These are phyloP conservation scores for Aspergillus hiratsukae DNA, from an alignment of 2,329 filamentous ascomycete genomes.

Conservation along the genomic window DNA sequence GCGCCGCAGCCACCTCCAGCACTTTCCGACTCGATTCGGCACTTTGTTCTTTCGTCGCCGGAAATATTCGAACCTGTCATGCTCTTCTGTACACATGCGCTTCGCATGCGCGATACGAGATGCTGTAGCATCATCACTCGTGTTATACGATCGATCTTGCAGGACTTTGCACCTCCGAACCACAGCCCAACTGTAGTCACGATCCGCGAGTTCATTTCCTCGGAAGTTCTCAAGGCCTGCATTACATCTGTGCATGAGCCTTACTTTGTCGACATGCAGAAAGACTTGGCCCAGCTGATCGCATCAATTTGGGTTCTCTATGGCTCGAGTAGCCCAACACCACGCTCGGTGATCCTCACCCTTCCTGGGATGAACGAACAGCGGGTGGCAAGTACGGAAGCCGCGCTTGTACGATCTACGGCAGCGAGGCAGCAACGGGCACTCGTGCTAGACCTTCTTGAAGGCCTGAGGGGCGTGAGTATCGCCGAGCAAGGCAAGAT, in stretches of 20 bases:
- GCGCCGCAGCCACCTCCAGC: slow-evolving; percentile 34
- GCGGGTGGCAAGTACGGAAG: slow-evolving; percentile 63
- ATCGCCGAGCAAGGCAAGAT: slow-evolving; percentile 92
- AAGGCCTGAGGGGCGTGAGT: slow-evolving; percentile 82
- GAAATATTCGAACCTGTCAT: slow-evolving; percentile 82
- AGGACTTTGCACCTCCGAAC: slow-evolving; percentile 61
- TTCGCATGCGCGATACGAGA: slow-evolving; percentile 83
- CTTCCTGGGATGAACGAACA: slow-evolving; percentile 70
- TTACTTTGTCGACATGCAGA: slow-evolving; percentile 95
- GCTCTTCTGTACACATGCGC: slow-evolving; percentile 83
- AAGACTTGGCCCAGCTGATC: slow-evolving; percentile 83
- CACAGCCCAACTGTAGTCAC: slow-evolving; percentile 53
- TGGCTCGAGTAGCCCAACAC: slow-evolving; percentile 63
- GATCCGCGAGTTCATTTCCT: slow-evolving; percentile 85
- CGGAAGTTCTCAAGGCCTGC: slow-evolving; percentile 82
- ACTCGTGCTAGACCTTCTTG: slow-evolving; percentile 76
- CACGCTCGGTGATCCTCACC: slow-evolving; percentile 69
- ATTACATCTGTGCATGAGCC: slow-evolving; percentile 89
- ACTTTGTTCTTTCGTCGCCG: slow-evolving; percentile 75
- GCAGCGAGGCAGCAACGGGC: slow-evolving; percentile 71
- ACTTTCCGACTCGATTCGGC: slow-evolving; percentile 60
- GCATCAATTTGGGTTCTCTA: slow-evolving; percentile 80
- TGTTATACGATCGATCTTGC: slow-evolving; percentile 79
- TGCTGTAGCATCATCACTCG: slow-evolving; percentile 82
- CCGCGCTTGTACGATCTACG: slow-evolving; percentile 53